Base-by-base conservation (phyloP, 768 basidiomycete species). In the Rickenella mellea region DNA sequence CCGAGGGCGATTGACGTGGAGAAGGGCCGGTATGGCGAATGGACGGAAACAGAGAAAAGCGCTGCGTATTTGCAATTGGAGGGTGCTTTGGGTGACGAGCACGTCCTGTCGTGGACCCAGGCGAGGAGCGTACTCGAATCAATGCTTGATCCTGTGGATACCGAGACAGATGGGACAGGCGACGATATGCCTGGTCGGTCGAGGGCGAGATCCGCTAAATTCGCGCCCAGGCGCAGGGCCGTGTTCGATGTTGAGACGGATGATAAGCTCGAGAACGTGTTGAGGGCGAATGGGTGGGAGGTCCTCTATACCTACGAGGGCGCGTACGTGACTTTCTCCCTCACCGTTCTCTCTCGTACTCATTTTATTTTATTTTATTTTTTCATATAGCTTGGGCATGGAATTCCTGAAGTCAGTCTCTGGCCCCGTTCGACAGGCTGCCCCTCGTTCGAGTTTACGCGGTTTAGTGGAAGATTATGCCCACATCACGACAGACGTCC, bases 351-450 rank as follows among this genome's bases (percentile, higher is more conserved):
- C 5, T 7, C 31, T 49, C 15, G 33, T n/a, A n/a, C n/a, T n/a
- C n/a, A n/a, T n/a, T n/a, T n/a, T n/a, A n/a, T n/a, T n/a, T 48
- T 31, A 44, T 26, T n/a, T 32, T 4, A 24, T 4, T 29, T 26
- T 19, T 15, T 17, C 5, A 29, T n/a, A 12, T 41, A 70, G 69
- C 26, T 53, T 61, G n/a, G 60, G 65, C 14, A 64, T 68, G 66
- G 69, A 70, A 17, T 65, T 48, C 46, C 59, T 66, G 19, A 68
- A 70, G 50, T 62, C 64, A 15, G 65, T 69, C 26, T 62, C 65
- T 9, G 51, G 53, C 27, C 65, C 68, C 6, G 52, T 64, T 40
- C 56, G 48, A 27, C 61, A 68, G 50, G 60, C 65, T 42, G 60
- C 54, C 6, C 62, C 58, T 5, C 59, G 57, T 29, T 50, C 55